Evolutionary conservation across 2,329 filamentous ascomycete genomes (phyloP).

Genomic region (Xylaria polymorpha): DNA sequence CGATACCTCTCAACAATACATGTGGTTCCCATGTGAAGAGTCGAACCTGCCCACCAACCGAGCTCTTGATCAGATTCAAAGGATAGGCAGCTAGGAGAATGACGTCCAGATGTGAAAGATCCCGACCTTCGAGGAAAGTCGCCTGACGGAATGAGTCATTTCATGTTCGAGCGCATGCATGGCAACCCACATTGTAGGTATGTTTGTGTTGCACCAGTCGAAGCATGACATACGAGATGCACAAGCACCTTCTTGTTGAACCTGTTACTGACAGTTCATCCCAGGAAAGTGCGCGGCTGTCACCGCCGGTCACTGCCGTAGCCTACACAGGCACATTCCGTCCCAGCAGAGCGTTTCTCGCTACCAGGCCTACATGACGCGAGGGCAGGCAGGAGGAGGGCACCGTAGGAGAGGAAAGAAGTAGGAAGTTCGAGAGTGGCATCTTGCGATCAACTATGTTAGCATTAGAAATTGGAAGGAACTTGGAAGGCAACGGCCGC

Average conservation of each 20-base stretch:
- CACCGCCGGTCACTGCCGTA: too few relatives aligned
- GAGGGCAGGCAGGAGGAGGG: not conserved
- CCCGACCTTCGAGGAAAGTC: not conserved
- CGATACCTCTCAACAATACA: not conserved
- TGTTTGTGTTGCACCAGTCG: not conserved
- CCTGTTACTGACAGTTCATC: not conserved
- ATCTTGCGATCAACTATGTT: not conserved
- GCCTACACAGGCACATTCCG: not conserved
- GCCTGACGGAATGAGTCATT: not conserved
- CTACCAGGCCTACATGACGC: not conserved
- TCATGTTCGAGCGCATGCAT: not conserved
- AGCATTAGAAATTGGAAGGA: not conserved
- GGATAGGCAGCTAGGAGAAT: not conserved
- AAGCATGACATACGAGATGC: not conserved
- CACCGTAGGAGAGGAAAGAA: not conserved
- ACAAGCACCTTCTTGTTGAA: slow-evolving; percentile 5
- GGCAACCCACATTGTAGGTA: not conserved
- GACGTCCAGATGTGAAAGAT: not conserved
- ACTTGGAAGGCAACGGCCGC: not conserved
- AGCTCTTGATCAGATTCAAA: not conserved
- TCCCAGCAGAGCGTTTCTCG: not conserved
- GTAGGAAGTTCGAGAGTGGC: not conserved
- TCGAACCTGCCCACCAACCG: not conserved
- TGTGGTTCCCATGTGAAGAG: not conserved
- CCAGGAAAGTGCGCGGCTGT: slow-evolving; percentile 1